Conservation (phyloP, 2,329 filamentous ascomycete species). For the Aspergillus novofumigatus region DNA sequence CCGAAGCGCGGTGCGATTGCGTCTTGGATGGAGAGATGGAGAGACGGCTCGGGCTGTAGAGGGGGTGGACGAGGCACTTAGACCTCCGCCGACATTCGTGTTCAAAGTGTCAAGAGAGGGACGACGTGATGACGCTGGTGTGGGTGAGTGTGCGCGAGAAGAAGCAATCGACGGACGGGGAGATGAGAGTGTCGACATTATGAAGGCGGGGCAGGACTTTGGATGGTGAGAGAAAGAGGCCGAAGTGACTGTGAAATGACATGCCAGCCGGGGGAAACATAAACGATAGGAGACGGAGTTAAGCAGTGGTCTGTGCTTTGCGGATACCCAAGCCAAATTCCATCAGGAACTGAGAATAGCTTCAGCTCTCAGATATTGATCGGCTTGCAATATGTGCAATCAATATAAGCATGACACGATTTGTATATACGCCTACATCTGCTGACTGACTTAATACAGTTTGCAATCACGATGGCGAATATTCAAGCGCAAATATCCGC, state of each 20-base stretch:
- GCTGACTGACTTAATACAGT: background rate
- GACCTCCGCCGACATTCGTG: constrained; percentile 49
- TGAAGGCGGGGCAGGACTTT: constrained; percentile 6
- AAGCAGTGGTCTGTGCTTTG: constrained; percentile 25
- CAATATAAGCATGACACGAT: background rate
- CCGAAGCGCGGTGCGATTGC: constrained; percentile 81
- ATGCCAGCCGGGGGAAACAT: background rate
- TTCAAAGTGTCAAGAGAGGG: constrained; percentile 65
- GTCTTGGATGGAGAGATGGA: constrained; percentile 41
- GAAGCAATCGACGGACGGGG: constrained; percentile 57
- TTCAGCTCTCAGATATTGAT: background rate
- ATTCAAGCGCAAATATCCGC: constrained; percentile 37
- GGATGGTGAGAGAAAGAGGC: background rate
- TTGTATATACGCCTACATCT: background rate
- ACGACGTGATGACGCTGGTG: constrained; percentile 70
- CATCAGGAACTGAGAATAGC: background rate
- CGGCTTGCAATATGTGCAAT: background rate
- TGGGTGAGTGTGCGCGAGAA: constrained; percentile 50
- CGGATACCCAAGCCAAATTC: constrained; percentile 9
- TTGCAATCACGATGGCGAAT: constrained; percentile 20
- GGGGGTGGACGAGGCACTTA: constrained; percentile 41
- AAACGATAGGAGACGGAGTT: constrained; percentile 7
- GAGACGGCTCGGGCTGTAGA: constrained; percentile 41
- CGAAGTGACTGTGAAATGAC: background rate
- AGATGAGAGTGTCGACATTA: constrained; percentile 58